A percentile compares a stretch with the other conserved stretches of the same genome.
Conservation (phyloP, 768 basidiomycete species). For the Hebeloma cylindrosporum region DNA sequence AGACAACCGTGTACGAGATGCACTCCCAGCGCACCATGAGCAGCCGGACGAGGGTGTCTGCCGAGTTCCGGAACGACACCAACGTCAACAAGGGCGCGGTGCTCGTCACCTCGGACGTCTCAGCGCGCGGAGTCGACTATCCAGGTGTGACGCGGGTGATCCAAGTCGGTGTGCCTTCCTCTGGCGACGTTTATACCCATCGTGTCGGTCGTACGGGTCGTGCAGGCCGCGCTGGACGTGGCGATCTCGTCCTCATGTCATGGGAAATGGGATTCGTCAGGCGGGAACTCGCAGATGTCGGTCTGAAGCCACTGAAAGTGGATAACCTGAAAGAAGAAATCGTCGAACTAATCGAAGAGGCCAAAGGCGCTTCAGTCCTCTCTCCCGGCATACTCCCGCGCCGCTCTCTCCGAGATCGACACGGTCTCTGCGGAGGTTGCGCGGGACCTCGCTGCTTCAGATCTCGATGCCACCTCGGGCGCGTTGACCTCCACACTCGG, state of each 20-base stretch:
- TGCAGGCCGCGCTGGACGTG: slow-evolving; percentile 59
- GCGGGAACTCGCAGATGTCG: slow-evolving; percentile 62
- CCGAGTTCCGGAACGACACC: slow-evolving; percentile 56
- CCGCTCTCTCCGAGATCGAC: neutral
- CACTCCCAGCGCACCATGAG: slow-evolving; percentile 74
- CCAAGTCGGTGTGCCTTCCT: slow-evolving; percentile 80
- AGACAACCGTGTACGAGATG: slow-evolving; percentile 55
- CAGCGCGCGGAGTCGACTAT: slow-evolving; percentile 87
- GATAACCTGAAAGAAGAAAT: slow-evolving; percentile 31
- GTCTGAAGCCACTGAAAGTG: slow-evolving; percentile 59
- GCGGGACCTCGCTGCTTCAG: neutral
- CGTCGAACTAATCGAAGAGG: slow-evolving; percentile 8
- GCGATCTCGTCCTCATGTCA: slow-evolving; percentile 77
- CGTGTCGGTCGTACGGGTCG: slow-evolving; percentile 86
- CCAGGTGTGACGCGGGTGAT: slow-evolving; percentile 87
- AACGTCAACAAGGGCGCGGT: slow-evolving; percentile 44
- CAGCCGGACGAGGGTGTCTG: slow-evolving; percentile 54
- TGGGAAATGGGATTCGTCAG: slow-evolving; percentile 75
- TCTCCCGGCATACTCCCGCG: neutral
- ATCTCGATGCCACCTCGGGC: slow-evolving; percentile 1
- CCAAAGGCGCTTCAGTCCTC: neutral
- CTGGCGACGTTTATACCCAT: slow-evolving; percentile 76
- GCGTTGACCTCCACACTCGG: slow-evolving; percentile 24
- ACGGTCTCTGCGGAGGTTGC: slow-evolving; percentile 2
- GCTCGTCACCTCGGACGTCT: slow-evolving; percentile 85